Conservation (phyloP, 2,329 filamentous ascomycete genomes). For the Cladosporium austrohemisphaericum region DNA sequence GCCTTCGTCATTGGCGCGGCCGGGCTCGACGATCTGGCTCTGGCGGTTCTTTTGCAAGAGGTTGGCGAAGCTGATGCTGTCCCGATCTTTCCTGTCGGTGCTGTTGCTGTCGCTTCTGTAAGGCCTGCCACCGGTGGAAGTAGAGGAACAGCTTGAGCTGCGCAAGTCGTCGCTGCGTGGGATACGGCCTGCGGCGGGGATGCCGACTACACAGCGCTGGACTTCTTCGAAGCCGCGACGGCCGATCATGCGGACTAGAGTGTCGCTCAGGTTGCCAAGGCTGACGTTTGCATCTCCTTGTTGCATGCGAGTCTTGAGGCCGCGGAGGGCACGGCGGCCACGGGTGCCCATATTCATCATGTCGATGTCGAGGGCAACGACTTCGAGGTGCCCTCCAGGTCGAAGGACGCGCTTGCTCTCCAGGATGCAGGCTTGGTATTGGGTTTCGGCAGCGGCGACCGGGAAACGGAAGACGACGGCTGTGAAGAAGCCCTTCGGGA, state of each 20-base stretch:
- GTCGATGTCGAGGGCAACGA: slow-evolving; percentile 74
- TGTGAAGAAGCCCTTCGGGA: slow-evolving; percentile 70
- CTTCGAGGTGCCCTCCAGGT: slow-evolving; percentile 74
- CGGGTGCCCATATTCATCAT: slow-evolving; percentile 77
- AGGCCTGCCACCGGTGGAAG: slow-evolving; percentile 8
- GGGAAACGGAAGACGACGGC: slow-evolving; percentile 76
- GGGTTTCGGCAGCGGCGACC: slow-evolving; percentile 61
- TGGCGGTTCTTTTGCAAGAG: slow-evolving; percentile 45
- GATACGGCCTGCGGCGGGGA: slow-evolving; percentile 62
- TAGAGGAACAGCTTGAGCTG: slow-evolving; percentile 24
- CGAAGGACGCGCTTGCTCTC: slow-evolving; percentile 75
- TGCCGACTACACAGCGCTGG: slow-evolving; percentile 72
- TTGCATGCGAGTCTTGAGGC: slow-evolving; percentile 68
- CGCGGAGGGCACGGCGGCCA: slow-evolving; percentile 64
- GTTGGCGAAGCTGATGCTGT: slow-evolving; percentile 27
- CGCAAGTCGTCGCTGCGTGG: slow-evolving; percentile 34
- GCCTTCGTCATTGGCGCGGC: slow-evolving; percentile 63
- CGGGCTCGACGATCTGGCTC: slow-evolving; percentile 29
- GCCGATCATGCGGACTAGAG: slow-evolving; percentile 63
- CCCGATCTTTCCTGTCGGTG: slow-evolving; percentile 12
- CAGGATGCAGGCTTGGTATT: slow-evolving; percentile 67
- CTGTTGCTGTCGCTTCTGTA: slow-evolving; percentile 6
- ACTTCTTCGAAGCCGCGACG: slow-evolving; percentile 67
- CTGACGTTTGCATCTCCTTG: slow-evolving; percentile 57
- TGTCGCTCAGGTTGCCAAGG: slow-evolving; percentile 53